Evolutionary conservation across 208 protist species (phyloP).

Genomic region (Crithidia sp.): DNA sequence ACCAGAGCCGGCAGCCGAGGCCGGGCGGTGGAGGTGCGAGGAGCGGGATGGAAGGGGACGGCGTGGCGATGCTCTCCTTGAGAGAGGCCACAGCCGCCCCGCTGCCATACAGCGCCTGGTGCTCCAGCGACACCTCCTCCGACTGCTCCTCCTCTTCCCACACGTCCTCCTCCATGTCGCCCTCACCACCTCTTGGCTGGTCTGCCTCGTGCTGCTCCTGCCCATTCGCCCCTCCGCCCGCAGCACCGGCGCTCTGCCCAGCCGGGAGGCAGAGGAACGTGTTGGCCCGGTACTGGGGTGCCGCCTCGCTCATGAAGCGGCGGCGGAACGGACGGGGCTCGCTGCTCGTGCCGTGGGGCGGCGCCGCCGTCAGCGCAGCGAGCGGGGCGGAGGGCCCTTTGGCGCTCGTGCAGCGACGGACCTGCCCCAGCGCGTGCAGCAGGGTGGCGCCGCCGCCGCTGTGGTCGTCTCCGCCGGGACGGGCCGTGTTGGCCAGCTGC

Average conservation of each 20-base stretch:
- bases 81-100: neutral
- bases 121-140: neutral
- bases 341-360: neutral
- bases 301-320: conserved; percentile 17
- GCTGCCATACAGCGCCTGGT: conserved; percentile 10
- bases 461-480: neutral
- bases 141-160: neutral
- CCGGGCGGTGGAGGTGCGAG: conserved; percentile 27
- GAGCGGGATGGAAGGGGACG: conserved; percentile 1
- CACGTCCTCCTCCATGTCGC: neutral
- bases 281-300: conserved; percentile 11
- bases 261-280: conserved; percentile 11
- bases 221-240: neutral
- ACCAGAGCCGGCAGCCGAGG: conserved; percentile 40
- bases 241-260: neutral
- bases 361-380: neutral
- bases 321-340: conserved; percentile 13
- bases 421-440: conserved; percentile 6
- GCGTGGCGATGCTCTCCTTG: conserved; percentile 3
- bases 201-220: neutral
- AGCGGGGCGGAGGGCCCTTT: conserved; percentile 3
- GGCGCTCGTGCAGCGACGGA: conserved; percentile 27
- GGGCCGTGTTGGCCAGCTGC: conserved; percentile 20
- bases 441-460: conserved; percentile 1
- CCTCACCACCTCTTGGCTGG: neutral